Evolutionary conservation across 1,139 yeast species (phyloP).

Genomic region (Kluyveromyces sp.): DNA sequence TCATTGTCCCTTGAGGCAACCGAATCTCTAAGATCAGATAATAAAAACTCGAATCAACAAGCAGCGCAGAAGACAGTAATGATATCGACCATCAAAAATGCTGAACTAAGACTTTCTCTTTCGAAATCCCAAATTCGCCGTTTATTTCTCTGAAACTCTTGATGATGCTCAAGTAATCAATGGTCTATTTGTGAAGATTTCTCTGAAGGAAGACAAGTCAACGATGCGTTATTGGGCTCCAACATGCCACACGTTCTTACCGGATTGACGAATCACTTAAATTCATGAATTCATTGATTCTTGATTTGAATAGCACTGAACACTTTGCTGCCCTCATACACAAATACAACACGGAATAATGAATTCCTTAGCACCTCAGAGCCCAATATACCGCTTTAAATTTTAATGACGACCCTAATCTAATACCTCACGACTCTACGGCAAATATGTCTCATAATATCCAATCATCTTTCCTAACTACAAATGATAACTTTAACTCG

Average conservation of each 20-base stretch:
- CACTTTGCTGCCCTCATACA: slow-evolving; percentile 15
- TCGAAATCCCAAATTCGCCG: slow-evolving; percentile 66
- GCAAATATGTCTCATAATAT: not conserved
- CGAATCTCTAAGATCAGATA: slow-evolving; percentile 15
- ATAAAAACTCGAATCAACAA: not conserved
- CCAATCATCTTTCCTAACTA: not conserved
- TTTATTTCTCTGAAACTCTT: slow-evolving; percentile 43
- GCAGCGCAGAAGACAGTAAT: slow-evolving; percentile 7
- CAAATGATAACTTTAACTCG: slow-evolving; percentile 2
- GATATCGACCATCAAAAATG: slow-evolving; percentile 8
- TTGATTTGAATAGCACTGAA: slow-evolving; percentile 36
- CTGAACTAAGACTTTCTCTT: slow-evolving; percentile 38
- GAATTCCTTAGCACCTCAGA: slow-evolving; percentile 6
- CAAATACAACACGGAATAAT: slow-evolving; percentile 2
- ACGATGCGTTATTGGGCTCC: slow-evolving; percentile 50
- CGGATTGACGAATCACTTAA: slow-evolving; percentile 45
- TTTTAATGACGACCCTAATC: slow-evolving; percentile 1
- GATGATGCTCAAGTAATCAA: slow-evolving; percentile 45
- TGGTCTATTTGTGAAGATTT: slow-evolving; percentile 83
- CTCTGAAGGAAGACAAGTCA: slow-evolving; percentile 74
- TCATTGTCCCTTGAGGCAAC: slow-evolving; percentile 31
- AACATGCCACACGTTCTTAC: slow-evolving; percentile 38
- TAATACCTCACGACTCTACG: slow-evolving; percentile 1
- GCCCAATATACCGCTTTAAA: not conserved
- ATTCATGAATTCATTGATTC: slow-evolving; percentile 47